Evolutionary conservation across 208 protist species (phyloP).

Genomic region (Crithidia mellificae): DNA sequence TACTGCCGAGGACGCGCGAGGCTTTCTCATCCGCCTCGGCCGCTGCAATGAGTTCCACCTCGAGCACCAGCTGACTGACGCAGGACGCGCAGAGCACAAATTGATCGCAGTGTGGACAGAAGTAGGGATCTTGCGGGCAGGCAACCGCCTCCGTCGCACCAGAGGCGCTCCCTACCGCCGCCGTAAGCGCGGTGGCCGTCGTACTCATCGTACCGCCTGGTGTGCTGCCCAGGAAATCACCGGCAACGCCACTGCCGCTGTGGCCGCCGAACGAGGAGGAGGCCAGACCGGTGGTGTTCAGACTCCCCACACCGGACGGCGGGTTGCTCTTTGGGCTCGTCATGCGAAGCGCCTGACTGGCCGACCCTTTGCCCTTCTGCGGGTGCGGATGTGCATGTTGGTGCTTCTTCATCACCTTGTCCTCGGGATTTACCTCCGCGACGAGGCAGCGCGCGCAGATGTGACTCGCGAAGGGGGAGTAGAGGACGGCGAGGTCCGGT

Average conservation of each 20-base stretch:
- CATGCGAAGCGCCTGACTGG: not conserved
- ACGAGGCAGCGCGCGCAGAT: constrained; percentile 69
- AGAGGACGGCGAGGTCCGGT: constrained; percentile 71
- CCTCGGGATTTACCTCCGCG: constrained; percentile 7
- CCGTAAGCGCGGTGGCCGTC: no score
- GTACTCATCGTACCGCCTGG: not conserved
- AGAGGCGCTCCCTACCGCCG: no score
- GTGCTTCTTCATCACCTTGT: not conserved
- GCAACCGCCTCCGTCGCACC: no score
- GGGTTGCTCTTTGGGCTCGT: not conserved
- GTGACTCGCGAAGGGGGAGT: constrained; percentile 57
- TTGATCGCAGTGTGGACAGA: constrained; percentile 68
- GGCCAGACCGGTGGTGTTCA: not conserved
- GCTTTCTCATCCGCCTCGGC: not conserved
- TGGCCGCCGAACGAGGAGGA: not conserved
- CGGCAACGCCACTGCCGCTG: no score
- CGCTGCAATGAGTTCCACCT: not conserved
- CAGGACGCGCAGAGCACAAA: constrained; percentile 62
- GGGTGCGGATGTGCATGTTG: not conserved
- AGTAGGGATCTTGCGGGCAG: no score
- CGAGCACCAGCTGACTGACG: constrained; percentile 24
- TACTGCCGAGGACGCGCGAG: no score
- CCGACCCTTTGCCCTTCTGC: not conserved
- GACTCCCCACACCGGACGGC: not conserved
- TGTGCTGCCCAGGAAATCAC: not conserved